These are phyloP conservation scores for Cryptosporidium sp. DNA, from an alignment of 169 alveolate genomes.

Conservation along the genomic window DNA sequence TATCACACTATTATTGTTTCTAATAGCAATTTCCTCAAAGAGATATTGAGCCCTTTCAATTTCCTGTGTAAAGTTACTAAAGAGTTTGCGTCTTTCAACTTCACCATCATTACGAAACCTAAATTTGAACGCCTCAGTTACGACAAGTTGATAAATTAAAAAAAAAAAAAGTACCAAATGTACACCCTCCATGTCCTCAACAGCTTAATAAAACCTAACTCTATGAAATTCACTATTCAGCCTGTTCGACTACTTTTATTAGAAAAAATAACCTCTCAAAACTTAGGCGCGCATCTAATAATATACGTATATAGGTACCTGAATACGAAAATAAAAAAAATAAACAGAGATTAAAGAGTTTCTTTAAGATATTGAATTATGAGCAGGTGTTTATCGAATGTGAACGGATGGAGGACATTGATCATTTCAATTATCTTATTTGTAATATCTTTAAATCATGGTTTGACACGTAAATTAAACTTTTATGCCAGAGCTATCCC, in stretches of 20 bases:
- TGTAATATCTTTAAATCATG: not conserved
- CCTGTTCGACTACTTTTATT: too few species aligned
- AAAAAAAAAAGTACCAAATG: not conserved
- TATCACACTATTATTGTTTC: conserved; percentile 1
- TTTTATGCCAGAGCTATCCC: conserved; percentile 7
- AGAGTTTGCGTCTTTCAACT: conserved; percentile 18
- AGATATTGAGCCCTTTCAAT: not conserved
- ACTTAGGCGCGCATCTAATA: not conserved
- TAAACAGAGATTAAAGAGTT: not conserved
- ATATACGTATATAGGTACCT: not conserved
- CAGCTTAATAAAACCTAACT: not conserved
- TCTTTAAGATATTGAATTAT: not conserved
- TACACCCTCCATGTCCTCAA: not conserved
- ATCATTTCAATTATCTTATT: not conserved
- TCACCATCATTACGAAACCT: not conserved
- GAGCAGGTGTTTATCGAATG: too few species aligned
- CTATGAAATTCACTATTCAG: not conserved
- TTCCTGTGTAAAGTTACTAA: conserved; percentile 29
- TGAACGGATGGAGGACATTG: not conserved
- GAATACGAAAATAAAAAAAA: not conserved
- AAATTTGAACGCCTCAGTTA: not conserved
- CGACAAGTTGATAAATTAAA: not conserved
- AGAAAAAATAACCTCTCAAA: not conserved
- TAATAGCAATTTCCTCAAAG: conserved; percentile 15
- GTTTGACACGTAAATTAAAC: not conserved